Evolutionary conservation across 108 stramenopile genomes (phyloP), one percentile per base, ranked within the genome.

Genomic region (Aurantiochytrium sp.): DNA sequence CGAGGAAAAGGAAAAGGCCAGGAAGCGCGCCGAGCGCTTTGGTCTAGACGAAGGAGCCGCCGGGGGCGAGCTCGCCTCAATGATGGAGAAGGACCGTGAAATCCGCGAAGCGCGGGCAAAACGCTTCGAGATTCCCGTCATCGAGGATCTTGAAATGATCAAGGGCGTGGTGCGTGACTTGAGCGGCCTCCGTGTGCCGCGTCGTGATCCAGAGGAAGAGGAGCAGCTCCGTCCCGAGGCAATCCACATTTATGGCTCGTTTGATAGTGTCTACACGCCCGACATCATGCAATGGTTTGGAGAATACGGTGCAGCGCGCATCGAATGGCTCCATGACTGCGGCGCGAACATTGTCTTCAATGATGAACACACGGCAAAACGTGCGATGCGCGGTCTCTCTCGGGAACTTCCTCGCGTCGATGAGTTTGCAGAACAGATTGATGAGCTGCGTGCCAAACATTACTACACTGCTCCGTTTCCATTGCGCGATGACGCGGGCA

Each of bases 1-100:
- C n/a, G 76, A 83, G 76, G 76, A 83, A 23, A 47, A 35, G 76
- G 51, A 83, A 45, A 83, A 83, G 76, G 76, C 76, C 6, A 53
- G 49, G 51, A 25, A 53, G 51, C 45, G 76, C 49, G 76, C 76
- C n/a, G 51, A 83, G 51, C 45, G 76, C 2, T 83, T 83, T 4
- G 76, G 49, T 6, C 3, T 83, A 0, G 12, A 47, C 64, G 64
- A 8, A 23, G 64, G 42, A 14, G 23, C 43, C n/a, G 76, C 45
- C 16, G 51, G 49, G 51, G 76, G 28, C 4, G 76, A 83, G 49
- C 49, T 53, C 49, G 51, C n/a, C n/a, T 53, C 45, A 8, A 14
- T 69, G 14, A 69, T 69, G 64, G 42, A 6, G 21, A 69, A 69
- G 64, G 64, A 69, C 42, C 76, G 76, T 12, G 76, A 83, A 23